Evolutionary conservation across 225 moss, liverwort and hornwort species (phyloP), one percentile per base, ranked within the genome.

Genomic region (Physcomitrium patens): DNA sequence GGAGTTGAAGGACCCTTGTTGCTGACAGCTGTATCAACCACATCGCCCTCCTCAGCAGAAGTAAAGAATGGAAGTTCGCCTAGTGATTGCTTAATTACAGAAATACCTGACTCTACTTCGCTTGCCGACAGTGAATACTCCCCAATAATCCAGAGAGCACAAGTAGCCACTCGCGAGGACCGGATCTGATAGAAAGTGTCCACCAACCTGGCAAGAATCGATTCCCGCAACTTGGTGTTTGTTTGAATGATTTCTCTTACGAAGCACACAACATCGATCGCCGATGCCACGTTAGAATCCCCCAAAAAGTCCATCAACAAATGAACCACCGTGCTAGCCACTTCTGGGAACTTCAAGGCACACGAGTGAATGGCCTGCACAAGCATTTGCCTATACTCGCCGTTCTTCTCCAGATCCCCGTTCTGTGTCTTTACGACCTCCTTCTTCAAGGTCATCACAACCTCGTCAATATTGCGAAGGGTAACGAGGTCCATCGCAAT

Each of bases 361-460:
- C 96, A 96, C 1, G 91, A 91, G 76, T 96, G 96, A 31, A 96
- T 96, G 24, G 96, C 94, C 74, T 96, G 96, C 23, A 96, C 94
- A 0, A 96, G 94, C 96, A 96, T 96, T 80, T 96, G 96, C 68
- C 96, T 83, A 65, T 96, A 96, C 69, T 96, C 96, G n/a, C 94
- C 94, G 60, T 94, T 94, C 86, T 94, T 96, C 82, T 96, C 96
- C 31, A 96, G 84, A 81, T 96, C 96, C 67, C 87, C 84, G 75
- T 84, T 94, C 68, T 96, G 96, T 58, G 96, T 96, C 89, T 96
- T 96, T 16, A 96, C 87, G 1, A 96, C 96, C 75, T 96, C 96
- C 61, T 96, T 96, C 86, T 96, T 96, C 75, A 96, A 80, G 5
- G 94, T 94, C 96, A 97, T 88, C 47, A 97, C 96, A 20, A 97